phyloP scores from a whole-genome alignment of 148 eudicot species.

The Agrostemma githago region DNA sequence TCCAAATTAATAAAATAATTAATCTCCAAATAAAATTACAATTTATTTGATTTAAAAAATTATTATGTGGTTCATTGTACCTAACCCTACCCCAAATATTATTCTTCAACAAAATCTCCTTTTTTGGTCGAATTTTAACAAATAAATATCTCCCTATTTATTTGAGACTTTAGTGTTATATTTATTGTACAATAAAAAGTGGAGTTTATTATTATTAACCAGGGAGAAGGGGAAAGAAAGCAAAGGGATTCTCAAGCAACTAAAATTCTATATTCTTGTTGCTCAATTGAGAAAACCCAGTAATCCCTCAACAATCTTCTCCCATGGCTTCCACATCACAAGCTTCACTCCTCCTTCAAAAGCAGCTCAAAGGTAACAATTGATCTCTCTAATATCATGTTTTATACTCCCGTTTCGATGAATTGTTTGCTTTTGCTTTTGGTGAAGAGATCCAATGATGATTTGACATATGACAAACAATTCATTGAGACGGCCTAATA shows the following conservation, averaged over 20 bases:
- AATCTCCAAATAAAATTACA: not conserved
- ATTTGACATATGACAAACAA: no score
- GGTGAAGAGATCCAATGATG: no score
- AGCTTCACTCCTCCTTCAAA: conserved; percentile 71
- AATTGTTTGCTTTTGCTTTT: not conserved
- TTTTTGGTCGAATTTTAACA: not conserved
- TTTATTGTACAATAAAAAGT: not conserved
- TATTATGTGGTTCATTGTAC: not conserved
- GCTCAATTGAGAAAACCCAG: not conserved
- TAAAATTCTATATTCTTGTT: conserved; percentile 25
- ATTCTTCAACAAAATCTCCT: not conserved
- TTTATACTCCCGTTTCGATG: not conserved
- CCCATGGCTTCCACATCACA: conserved; percentile 57
- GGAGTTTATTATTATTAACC: not conserved
- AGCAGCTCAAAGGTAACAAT: conserved; percentile 61
- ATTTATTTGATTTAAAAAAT: no score
- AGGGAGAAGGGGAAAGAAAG: not conserved
- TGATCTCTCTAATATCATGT: not conserved
- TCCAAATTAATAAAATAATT: no score
- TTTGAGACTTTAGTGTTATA: not conserved
- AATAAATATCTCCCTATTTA: not conserved
- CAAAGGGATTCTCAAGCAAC: conserved; percentile 27
- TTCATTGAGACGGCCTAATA: no score
- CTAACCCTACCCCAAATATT: not conserved
- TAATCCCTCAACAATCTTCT: conserved; percentile 17